These are phyloP conservation scores for Eutrema salsugineum DNA, from an alignment of 441 rosid species.

Conservation along the genomic window DNA sequence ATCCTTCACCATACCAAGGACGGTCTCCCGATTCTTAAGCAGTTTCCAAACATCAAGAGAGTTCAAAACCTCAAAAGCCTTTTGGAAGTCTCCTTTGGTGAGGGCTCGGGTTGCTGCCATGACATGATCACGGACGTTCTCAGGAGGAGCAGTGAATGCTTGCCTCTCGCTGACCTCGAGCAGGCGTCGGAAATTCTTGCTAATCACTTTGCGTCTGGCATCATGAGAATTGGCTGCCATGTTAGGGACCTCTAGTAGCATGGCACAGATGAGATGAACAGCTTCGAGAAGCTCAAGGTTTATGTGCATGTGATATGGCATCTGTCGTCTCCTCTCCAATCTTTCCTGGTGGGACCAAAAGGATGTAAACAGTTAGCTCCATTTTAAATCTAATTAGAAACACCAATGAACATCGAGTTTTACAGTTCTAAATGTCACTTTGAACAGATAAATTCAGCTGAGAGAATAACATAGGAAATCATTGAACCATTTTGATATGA, in stretches of 20 bases:
- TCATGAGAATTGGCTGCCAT: slow-evolving; percentile 68
- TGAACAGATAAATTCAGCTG: neutral
- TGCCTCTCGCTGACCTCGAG: slow-evolving; percentile 69
- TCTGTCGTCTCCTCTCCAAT: slow-evolving; percentile 70
- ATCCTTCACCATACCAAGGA: slow-evolving; percentile 59
- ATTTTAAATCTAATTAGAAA: neutral
- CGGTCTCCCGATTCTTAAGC: slow-evolving; percentile 40
- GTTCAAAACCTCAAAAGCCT: slow-evolving; percentile 48
- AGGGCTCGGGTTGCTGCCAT: slow-evolving; percentile 79
- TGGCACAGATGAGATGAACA: slow-evolving; percentile 69
- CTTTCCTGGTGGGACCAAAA: slow-evolving; percentile 50
- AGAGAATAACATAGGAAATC: neutral
- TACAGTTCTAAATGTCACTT: neutral
- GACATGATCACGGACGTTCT: slow-evolving; percentile 74
- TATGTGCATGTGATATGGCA: slow-evolving; percentile 91
- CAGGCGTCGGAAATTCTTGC: slow-evolving; percentile 70
- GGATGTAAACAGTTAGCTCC: neutral
- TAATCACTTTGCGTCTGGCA: slow-evolving; percentile 55
- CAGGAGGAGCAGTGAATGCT: slow-evolving; percentile 74
- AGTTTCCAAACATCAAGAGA: slow-evolving; percentile 77
- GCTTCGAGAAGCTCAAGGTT: slow-evolving; percentile 85
- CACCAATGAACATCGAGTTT: neutral
- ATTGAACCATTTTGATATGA: neutral
- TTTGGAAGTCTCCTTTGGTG: slow-evolving; percentile 57
- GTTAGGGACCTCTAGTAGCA: slow-evolving; percentile 80